A percentile compares a stretch with the other conserved stretches of the same genome.
Conservation (phyloP, 306 rosid genomes). For the Prunus fruticosa region DNA sequence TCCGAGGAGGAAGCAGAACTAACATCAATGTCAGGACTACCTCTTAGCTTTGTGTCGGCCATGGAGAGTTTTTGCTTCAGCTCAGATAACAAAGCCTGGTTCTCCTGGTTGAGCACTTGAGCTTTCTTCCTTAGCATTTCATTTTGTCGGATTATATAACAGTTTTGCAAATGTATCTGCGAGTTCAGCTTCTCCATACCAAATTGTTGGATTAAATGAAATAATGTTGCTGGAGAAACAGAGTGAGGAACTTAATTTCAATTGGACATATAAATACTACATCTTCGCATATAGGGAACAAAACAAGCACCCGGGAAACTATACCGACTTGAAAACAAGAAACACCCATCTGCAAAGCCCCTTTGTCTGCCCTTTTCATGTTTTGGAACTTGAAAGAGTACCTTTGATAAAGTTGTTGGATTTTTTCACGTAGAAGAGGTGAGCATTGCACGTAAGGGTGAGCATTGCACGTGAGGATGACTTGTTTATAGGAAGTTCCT, state of each 20-base stretch:
- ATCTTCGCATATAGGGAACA: conserved; percentile 4
- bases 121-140: conserved; percentile 35
- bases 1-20: conserved; percentile 27
- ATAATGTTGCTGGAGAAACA: neutral
- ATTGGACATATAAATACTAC: neutral
- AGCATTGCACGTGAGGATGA: conserved; percentile 22
- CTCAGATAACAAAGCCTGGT: conserved; percentile 28
- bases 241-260: neutral
- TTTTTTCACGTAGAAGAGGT: conserved; percentile 16
- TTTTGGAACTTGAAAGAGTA: neutral
- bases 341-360: conserved; percentile 2
- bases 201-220: neutral
- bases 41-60: conserved; percentile 14
- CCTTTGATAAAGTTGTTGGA: too few relatives aligned
- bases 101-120: conserved; percentile 37
- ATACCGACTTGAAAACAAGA: neutral
- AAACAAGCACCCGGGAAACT: neutral
- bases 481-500: neutral
- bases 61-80: conserved; percentile 25
- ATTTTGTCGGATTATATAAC: conserved; percentile 34
- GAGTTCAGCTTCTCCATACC: conserved; percentile 28
- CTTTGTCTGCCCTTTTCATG: conserved; percentile 18
- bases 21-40: conserved; percentile 12
- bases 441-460: too few relatives aligned
- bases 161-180: conserved; percentile 32